Conservation (phyloP, 106 monocot species). For the Iris macrosiphon region DNA sequence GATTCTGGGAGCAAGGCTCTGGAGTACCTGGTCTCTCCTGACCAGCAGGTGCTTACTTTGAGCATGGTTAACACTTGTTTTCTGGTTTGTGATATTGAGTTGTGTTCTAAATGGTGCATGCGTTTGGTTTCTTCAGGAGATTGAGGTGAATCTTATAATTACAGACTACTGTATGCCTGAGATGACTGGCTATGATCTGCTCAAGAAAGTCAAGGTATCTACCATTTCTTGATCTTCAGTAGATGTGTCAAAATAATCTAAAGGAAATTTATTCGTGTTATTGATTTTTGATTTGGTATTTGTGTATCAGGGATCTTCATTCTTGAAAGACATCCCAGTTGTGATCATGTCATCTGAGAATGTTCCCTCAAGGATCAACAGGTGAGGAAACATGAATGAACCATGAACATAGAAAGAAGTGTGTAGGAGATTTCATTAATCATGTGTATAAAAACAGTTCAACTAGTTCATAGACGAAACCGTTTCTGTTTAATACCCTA, state of each 20-base stretch:
- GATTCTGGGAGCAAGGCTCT: slow-evolving; percentile 14
- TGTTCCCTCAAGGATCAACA: slow-evolving; percentile 74
- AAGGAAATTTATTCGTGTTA: neutral
- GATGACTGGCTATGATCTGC: slow-evolving; percentile 90
- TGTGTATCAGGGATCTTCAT: slow-evolving; percentile 45
- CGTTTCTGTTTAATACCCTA: no score
- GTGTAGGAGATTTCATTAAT: no score
- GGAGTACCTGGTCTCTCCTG: neutral
- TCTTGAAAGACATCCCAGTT: slow-evolving; percentile 74
- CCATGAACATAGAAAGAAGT: no score
- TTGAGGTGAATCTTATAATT: slow-evolving; percentile 57
- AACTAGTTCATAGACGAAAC: no score
- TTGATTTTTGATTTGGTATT: neutral
- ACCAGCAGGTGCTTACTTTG: neutral
- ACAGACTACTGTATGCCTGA: slow-evolving; percentile 90
- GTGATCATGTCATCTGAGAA: slow-evolving; percentile 96
- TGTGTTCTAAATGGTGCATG: no score
- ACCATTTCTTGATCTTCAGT: neutral
- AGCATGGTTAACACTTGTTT: no score
- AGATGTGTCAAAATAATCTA: neutral
- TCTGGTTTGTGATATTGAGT: no score
- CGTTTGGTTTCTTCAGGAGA: slow-evolving; percentile 13
- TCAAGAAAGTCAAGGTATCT: slow-evolving; percentile 82
- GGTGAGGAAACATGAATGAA: no score
- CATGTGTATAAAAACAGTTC: no score